A percentile compares a stretch with the other conserved stretches of the same genome.
phyloP scores from a whole-genome alignment of 345 rosid species.

The Mallotus nudiflorus region DNA sequence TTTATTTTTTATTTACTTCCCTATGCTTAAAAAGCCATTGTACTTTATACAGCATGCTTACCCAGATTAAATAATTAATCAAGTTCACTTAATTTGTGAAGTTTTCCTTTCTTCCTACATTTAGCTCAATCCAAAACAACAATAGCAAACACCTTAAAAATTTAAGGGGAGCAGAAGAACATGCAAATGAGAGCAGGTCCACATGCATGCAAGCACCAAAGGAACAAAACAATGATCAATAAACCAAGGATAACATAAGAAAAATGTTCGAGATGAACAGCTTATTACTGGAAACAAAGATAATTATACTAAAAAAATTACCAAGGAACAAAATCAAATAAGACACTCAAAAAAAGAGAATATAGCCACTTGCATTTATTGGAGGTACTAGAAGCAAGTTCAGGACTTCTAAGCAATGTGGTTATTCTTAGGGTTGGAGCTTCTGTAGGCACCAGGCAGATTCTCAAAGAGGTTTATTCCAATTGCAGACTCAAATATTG shows the following conservation, averaged over 20 bases:
- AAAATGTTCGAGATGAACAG: not conserved
- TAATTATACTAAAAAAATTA: not conserved
- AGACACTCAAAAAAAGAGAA: too few relatives aligned
- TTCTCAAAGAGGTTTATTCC: not conserved
- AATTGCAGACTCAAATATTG: not conserved
- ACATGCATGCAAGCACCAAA: not conserved
- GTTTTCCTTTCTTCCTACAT: not conserved
- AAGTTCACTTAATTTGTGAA: not conserved
- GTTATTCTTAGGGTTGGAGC: too few relatives aligned
- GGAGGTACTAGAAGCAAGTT: not conserved
- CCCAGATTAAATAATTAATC: not conserved
- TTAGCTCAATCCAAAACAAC: not conserved
- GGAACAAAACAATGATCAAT: too few relatives aligned
- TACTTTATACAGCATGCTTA: not conserved
- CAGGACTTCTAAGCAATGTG: not conserved
- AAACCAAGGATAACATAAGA: too few relatives aligned
- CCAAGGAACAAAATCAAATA: not conserved
- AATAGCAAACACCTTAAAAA: not conserved
- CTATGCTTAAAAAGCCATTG: not conserved
- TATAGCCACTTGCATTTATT: too few relatives aligned
- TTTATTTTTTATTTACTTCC: not conserved
- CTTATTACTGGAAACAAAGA: not conserved
- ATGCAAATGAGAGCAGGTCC: not conserved
- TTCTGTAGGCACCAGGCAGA: not conserved
- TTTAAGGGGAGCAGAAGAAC: not conserved